Conservation (phyloP, 768 basidiomycete genomes). For the Rhizopogon vinicolor region DNA sequence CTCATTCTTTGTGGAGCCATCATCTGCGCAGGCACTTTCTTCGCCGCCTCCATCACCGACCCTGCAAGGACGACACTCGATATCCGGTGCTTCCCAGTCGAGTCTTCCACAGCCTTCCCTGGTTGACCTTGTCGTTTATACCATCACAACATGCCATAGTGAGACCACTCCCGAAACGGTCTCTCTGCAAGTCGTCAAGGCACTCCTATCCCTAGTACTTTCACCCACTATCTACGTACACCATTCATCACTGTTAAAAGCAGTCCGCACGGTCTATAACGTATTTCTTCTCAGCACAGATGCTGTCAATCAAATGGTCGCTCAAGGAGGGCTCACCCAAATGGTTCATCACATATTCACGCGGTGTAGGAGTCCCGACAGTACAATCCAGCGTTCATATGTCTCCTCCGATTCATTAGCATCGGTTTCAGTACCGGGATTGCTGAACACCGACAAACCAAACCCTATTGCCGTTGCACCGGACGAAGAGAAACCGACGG, state of each 20-base stretch:
- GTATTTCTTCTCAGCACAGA: conserved; percentile 90
- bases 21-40: conserved; percentile 38
- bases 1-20: conserved; percentile 86
- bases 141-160: conserved; percentile 87
- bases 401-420: conserved; percentile 17
- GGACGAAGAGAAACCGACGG: not conserved
- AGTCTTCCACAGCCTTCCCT: conserved; percentile 63
- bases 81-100: conserved; percentile 41
- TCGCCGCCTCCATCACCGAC: conserved; percentile 79
- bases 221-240: conserved; percentile 87
- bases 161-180: conserved; percentile 88
- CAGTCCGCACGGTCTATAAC: conserved; percentile 97
- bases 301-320: conserved; percentile 94
- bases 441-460: not conserved
- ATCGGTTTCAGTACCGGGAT: not conserved
- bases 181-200: conserved; percentile 95
- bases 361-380: conserved; percentile 50
- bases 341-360: conserved; percentile 98
- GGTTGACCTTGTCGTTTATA: conserved; percentile 91
- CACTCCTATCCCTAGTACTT: conserved; percentile 82
- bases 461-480: not conserved
- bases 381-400: conserved; percentile 13
- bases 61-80: conserved; percentile 36
- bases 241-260: conserved; percentile 93
- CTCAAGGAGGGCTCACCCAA: conserved; percentile 95